These are phyloP conservation scores for Musa beccarii DNA, from an alignment of 176 grass and related monocot species.

Conservation along the genomic window DNA sequence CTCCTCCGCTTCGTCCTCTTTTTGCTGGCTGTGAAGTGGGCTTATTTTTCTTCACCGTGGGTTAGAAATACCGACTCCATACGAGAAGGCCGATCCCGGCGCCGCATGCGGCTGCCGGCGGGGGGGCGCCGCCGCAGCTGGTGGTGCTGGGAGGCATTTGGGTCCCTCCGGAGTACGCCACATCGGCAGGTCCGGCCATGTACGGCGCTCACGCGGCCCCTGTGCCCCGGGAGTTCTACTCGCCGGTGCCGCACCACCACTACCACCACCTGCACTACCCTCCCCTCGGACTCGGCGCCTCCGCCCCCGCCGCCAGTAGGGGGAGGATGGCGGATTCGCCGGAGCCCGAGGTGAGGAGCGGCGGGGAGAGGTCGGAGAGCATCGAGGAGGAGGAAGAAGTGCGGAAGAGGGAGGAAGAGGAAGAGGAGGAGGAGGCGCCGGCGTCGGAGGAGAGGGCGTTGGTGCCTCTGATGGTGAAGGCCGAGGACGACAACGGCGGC, in stretches of 20 bases:
- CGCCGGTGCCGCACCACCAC: constrained; percentile 34
- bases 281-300: background rate
- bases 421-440: constrained; percentile 29
- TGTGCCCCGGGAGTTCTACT: constrained; percentile 59
- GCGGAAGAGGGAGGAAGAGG: constrained; percentile 34
- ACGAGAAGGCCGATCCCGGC: constrained; percentile 56
- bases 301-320: constrained; percentile 25
- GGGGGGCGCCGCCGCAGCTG: constrained; percentile 44
- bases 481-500: background rate
- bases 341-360: constrained; percentile 43
- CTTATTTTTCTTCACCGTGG: background rate
- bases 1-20: background rate
- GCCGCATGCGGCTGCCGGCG: constrained; percentile 16
- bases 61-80: constrained; percentile 84
- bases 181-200: constrained; percentile 41
- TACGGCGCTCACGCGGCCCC: constrained; percentile 64
- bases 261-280: constrained; percentile 39
- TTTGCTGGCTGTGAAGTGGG: background rate
- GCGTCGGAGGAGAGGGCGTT: background rate
- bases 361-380: constrained; percentile 72
- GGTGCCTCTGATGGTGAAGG: background rate
- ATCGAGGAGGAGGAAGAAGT: constrained; percentile 67
- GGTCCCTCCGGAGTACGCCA: constrained; percentile 77
- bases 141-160: constrained; percentile 81
- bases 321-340: constrained; percentile 26